Conservation (phyloP, 495 filamentous ascomycete genomes). For the Neurospora tetrasperma region DNA sequence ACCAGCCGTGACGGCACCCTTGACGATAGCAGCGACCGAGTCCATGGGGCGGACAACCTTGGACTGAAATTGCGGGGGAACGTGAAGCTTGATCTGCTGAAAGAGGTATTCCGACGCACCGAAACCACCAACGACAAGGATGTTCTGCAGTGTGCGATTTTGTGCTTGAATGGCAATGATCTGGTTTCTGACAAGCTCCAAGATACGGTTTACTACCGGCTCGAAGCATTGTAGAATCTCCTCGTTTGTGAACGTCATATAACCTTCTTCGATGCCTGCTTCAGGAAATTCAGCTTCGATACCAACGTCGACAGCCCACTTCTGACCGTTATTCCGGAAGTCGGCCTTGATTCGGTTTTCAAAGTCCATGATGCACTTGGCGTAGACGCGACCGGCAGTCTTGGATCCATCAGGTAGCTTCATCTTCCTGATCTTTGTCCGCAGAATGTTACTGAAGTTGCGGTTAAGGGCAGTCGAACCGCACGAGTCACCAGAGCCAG, state of each 20-base stretch:
- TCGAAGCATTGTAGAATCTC: slow-evolving; percentile 73
- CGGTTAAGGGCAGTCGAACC: slow-evolving; percentile 64
- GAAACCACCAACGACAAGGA: slow-evolving; percentile 64
- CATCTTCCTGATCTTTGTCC: slow-evolving; percentile 71
- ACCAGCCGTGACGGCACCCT: slow-evolving; percentile 72
- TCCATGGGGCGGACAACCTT: slow-evolving; percentile 73
- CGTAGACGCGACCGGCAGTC: slow-evolving; percentile 64
- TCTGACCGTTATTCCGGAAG: slow-evolving; percentile 71
- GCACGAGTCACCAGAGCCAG: slow-evolving; percentile 65
- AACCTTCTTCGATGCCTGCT: slow-evolving; percentile 65
- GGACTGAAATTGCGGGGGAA: slow-evolving; percentile 68
- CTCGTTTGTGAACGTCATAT: slow-evolving; percentile 77
- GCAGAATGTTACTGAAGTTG: slow-evolving; percentile 65
- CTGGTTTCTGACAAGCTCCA: slow-evolving; percentile 65
- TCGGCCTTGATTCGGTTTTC: slow-evolving; percentile 72
- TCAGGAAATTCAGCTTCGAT: slow-evolving; percentile 71
- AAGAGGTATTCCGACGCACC: slow-evolving; percentile 70
- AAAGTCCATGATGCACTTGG: slow-evolving; percentile 75
- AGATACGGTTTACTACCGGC: slow-evolving; percentile 62
- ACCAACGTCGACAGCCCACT: slow-evolving; percentile 68
- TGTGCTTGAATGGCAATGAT: slow-evolving; percentile 72
- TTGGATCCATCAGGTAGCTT: slow-evolving; percentile 65
- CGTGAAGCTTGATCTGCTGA: slow-evolving; percentile 74
- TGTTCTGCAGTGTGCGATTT: slow-evolving; percentile 61
- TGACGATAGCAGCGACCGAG: slow-evolving; percentile 67